phyloP scores from a whole-genome alignment of 2,329 filamentous ascomycete genomes.

The Exophiala phaeomuriformis region DNA sequence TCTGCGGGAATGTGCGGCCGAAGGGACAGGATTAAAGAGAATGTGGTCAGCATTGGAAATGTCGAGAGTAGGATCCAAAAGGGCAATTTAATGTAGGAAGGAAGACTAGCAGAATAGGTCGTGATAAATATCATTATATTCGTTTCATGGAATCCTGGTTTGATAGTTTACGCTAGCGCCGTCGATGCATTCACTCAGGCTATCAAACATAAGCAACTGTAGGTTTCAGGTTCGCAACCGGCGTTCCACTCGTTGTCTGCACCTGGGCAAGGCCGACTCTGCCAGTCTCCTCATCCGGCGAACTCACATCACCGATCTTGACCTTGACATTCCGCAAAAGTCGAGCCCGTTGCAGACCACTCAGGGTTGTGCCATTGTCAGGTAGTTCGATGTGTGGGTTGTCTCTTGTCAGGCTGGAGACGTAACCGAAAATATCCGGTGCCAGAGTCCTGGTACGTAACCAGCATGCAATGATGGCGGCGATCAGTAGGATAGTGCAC shows the following conservation, averaged over 20 bases:
- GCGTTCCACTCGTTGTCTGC: neutral
- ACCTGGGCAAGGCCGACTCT: slow-evolving; percentile 15
- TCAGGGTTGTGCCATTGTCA: slow-evolving; percentile 23
- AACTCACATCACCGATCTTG: slow-evolving; percentile 23
- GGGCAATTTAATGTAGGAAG: no score
- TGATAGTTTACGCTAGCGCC: neutral
- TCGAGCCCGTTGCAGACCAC: slow-evolving; percentile 20
- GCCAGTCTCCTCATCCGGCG: slow-evolving; percentile 14
- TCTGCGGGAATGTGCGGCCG: no score
- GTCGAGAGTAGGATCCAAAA: no score
- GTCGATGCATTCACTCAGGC: neutral
- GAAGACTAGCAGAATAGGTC: no score
- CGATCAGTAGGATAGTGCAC: slow-evolving; percentile 6
- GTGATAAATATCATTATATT: neutral
- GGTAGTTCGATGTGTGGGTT: slow-evolving; percentile 25
- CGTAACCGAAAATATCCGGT: slow-evolving; percentile 19
- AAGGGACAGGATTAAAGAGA: no score
- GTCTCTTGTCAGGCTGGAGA: slow-evolving; percentile 26
- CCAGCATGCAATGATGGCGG: slow-evolving; percentile 6
- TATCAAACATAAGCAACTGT: neutral
- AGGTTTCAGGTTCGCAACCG: neutral
- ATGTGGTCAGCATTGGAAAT: no score
- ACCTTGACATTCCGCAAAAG: slow-evolving; percentile 25
- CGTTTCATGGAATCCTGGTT: neutral
- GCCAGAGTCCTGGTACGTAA: slow-evolving; percentile 11